These are phyloP conservation scores for Teunomyces aglyptinius DNA, from an alignment of 805 yeast genomes.

Conservation along the genomic window DNA sequence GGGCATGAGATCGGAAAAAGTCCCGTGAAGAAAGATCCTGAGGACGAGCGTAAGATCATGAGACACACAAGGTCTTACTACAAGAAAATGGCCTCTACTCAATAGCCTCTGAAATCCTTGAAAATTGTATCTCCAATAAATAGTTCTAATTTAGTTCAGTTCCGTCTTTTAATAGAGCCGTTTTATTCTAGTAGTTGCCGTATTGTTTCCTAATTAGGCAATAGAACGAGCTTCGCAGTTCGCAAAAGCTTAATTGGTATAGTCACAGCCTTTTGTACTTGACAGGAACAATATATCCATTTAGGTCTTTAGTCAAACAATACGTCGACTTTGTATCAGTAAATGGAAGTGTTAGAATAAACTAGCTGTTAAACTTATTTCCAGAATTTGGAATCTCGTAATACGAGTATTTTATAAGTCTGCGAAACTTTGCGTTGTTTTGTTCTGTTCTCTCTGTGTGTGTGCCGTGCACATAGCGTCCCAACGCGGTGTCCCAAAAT, in stretches of 20 bases:
- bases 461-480: not conserved
- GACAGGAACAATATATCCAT: not conserved
- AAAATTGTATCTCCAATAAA: not conserved
- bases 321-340: too few relatives aligned
- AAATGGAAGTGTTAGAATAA: too few relatives aligned
- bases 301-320: not conserved
- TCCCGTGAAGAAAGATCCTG: slow-evolving; percentile 25
- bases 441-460: too few relatives aligned
- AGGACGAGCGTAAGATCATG: slow-evolving; percentile 26
- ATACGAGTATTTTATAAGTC: not conserved
- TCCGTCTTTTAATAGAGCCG: not conserved
- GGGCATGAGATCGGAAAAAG: slow-evolving; percentile 12
- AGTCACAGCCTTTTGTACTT: not conserved
- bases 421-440: not conserved
- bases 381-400: not conserved
- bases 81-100: slow-evolving; percentile 19
- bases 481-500: slow-evolving; percentile 1
- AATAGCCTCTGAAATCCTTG: not conserved
- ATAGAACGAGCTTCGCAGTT: not conserved
- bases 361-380: too few relatives aligned
- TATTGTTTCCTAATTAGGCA: not conserved
- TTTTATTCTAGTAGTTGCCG: not conserved
- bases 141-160: not conserved
- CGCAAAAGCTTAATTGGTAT: not conserved
- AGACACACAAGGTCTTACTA: slow-evolving; percentile 41